Evolutionary conservation across 306 rosid genomes (phyloP).

Genomic region (Albizia julibrissin): DNA sequence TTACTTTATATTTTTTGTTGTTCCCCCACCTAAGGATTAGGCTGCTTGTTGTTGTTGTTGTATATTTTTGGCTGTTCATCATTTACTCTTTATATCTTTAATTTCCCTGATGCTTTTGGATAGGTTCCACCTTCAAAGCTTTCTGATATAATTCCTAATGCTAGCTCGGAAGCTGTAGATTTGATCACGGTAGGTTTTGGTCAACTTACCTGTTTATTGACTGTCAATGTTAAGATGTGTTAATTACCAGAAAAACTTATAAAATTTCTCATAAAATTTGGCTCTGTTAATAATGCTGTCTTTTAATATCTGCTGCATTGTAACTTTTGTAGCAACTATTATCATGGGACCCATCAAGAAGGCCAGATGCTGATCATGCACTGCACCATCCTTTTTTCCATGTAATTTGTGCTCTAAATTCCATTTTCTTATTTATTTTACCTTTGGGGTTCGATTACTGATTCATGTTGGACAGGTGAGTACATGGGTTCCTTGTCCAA

Average conservation of each 20-base stretch:
- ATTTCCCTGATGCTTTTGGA: slow-evolving; percentile 24
- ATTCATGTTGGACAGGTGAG: slow-evolving; percentile 53
- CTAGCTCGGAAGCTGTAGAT: slow-evolving; percentile 81
- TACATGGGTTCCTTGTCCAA: slow-evolving; percentile 60
- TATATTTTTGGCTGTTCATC: background rate
- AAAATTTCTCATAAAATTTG: slow-evolving; percentile 9
- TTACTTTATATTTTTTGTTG: background rate
- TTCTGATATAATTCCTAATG: slow-evolving; percentile 72
- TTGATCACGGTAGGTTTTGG: slow-evolving; percentile 61
- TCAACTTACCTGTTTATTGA: slow-evolving; percentile 23
- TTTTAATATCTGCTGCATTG: slow-evolving; percentile 32
- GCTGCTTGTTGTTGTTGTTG: too few species aligned
- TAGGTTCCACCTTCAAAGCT: slow-evolving; percentile 72
- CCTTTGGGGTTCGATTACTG: slow-evolving; percentile 33
- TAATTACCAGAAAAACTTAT: background rate
- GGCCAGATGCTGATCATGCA: slow-evolving; percentile 77
- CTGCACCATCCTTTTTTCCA: slow-evolving; percentile 81
- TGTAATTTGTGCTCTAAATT: slow-evolving; percentile 46
- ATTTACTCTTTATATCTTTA: background rate
- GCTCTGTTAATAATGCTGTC: slow-evolving; percentile 7
- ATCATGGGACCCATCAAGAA: slow-evolving; percentile 82
- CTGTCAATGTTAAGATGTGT: slow-evolving; percentile 7
- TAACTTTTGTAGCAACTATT: slow-evolving; percentile 58
- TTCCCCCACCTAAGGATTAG: background rate
- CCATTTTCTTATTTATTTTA: slow-evolving; percentile 14